Base-by-base conservation (phyloP, 805 yeast species). In the Starmerella lactis-condensi region DNA sequence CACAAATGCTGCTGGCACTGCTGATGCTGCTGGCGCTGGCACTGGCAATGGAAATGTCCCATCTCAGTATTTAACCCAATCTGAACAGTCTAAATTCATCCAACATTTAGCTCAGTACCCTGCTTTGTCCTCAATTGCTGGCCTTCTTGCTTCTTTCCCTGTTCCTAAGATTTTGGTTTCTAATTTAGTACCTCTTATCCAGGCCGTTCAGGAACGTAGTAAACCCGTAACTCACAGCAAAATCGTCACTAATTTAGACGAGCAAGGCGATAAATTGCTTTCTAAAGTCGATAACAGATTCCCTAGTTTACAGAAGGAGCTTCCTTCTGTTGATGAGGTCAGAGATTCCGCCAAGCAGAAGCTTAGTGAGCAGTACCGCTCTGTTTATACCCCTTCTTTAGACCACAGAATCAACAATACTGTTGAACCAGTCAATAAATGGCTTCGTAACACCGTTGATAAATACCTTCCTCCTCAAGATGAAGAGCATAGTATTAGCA, bases 251-350 rank as follows among this genome's bases (percentile, higher is more conserved):
- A 52, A 58, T 27, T 60, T 64, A 16, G 77, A 77, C 50, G 60
- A 57, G 31, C 50, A 57, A 19, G 61, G 72, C n/a, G 74, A 75
- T 41, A 43, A 56, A 19, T 54, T 67, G n/a, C 64, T 82, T 42
- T 50, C 47, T 35, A 47, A 58, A 22, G 55, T 79, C 26, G 93
- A 82, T 44, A 49, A 52, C 36, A 48, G 54, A 25, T 55, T 68
- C 14, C 93, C 93, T 3, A 56, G 59, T 23, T 53, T 72, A 33
- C n/a, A n/a, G n/a, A n/a, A n/a, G n/a, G n/a, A n/a, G n/a, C n/a
- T n/a, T n/a, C n/a, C n/a, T n/a, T n/a, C n/a, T n/a, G n/a, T n/a
- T n/a, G n/a, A n/a, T n/a, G n/a, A n/a, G n/a, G n/a, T n/a, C n/a
- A n/a, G n/a, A n/a, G n/a, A n/a, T n/a, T n/a, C n/a, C n/a, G n/a